Evolutionary conservation across 148 eudicot genomes (phyloP), one percentile per base, ranked within the genome.

Genomic region (Rhododendron vialii): DNA sequence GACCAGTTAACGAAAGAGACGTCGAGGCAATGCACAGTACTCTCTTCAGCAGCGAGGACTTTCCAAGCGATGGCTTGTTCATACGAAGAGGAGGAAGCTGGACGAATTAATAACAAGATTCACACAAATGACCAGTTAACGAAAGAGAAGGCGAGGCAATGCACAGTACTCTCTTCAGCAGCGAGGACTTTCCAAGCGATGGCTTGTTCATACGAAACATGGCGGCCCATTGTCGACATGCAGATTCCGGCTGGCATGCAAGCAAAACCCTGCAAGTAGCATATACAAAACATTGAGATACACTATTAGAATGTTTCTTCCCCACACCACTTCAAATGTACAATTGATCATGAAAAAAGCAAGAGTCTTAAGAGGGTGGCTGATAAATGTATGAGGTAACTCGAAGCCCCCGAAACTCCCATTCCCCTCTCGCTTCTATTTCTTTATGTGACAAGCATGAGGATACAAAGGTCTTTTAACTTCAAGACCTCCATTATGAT

Each of bases 1-100:
- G 98, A 96, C 99, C 99, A 96, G 90, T 96, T 96, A 48, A 95
- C 91, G 84, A 96, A 96, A 43, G 96, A 91, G 85, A 96, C 92
- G 75, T 98, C 98, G n/a, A 96, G 93, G 87, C 98, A 96, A 86
- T 96, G 99, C 81, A 95, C 92, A 8, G 86, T 85, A 48, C 89
- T 90, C 81, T 95, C 98, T 30, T 95, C 98, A 15, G 91, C 95
- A 15, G 95, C 94, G 50, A 95, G 87, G 78, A 96, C 98, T 87
- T 92, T 94, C 98, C 98, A 95, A 11, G 95, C 91, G 15, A 94
- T 88, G 63, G 97, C 95, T 86, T 93, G 94, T 13, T 95, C 98
- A 53, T 89, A 96, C 22, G 99, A 89, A 38, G 30, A 30, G 30
- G 30, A 30, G 30, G 65, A 63, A 69, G 41, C 28, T 28, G 43